Evolutionary conservation across 148 eudicot species (phyloP).

Genomic region (Vaccinium myrtillus): DNA sequence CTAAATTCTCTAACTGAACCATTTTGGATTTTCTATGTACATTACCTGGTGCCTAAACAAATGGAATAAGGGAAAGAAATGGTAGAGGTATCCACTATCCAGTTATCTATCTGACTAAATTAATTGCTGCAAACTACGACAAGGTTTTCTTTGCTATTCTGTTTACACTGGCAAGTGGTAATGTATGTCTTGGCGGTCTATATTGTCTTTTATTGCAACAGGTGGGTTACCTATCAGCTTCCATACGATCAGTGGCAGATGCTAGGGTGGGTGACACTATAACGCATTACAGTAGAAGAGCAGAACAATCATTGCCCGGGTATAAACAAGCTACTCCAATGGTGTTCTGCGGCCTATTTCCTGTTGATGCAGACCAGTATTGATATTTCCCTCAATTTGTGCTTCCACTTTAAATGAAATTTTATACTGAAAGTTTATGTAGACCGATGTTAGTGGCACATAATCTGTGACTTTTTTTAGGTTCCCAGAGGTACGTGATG

Average conservation of each 20-base stretch:
- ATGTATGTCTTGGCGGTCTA: slow-evolving; percentile 2
- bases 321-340: slow-evolving; percentile 92
- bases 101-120: not conserved
- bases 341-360: slow-evolving; percentile 99
- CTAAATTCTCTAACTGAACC: not conserved
- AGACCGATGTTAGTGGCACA: not conserved
- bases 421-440: not conserved
- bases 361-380: slow-evolving; percentile 95
- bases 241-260: slow-evolving; percentile 97
- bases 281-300: slow-evolving; percentile 66
- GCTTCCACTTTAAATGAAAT: not conserved
- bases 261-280: slow-evolving; percentile 99
- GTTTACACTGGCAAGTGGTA: slow-evolving; percentile 9
- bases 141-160: slow-evolving; percentile 4
- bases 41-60: not conserved
- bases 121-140: not conserved
- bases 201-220: slow-evolving; percentile 26
- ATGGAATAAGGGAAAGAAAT: not conserved
- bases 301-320: slow-evolving; percentile 81
- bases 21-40: not conserved
- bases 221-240: slow-evolving; percentile 98
- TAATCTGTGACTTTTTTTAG: slow-evolving; percentile 37
- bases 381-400: slow-evolving; percentile 10
- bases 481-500: slow-evolving; percentile 92
- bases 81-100: not conserved